Percentiles rank a stretch among this genome's conserved stretches.
Evolutionary conservation across 2,329 filamentous ascomycete species (phyloP).

Genomic region (Colletotrichum siamense): DNA sequence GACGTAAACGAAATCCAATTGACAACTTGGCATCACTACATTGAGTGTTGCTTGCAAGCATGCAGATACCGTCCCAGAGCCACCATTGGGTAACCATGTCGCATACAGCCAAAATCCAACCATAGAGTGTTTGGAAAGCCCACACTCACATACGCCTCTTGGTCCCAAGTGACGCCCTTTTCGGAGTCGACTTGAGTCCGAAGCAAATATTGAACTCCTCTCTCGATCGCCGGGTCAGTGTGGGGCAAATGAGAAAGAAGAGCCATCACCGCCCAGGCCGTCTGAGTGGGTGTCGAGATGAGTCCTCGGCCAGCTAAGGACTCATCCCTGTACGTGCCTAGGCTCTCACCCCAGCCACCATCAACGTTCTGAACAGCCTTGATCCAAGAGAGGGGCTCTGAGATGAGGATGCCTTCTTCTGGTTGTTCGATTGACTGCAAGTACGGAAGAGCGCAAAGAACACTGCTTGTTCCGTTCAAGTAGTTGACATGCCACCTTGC

Average conservation of each 20-base stretch:
- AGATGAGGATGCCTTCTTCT: neutral
- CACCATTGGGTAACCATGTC: conserved; percentile 2
- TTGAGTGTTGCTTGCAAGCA: neutral
- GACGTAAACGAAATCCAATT: neutral
- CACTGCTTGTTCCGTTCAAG: conserved; percentile 4
- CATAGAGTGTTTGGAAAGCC: neutral
- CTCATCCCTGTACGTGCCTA: neutral
- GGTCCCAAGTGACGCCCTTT: neutral
- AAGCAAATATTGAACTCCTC: neutral
- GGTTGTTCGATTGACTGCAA: neutral
- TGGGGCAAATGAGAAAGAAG: neutral
- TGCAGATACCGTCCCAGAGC: conserved; percentile 2
- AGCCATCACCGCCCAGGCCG: neutral
- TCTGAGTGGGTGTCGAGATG: neutral
- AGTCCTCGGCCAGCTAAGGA: neutral
- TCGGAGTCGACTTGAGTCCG: neutral
- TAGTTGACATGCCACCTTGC: conserved; percentile 12
- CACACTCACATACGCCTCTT: conserved; percentile 5
- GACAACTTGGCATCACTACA: neutral
- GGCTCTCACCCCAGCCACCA: conserved; percentile 5
- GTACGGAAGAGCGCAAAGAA: neutral
- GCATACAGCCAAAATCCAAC: neutral
- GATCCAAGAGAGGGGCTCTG: neutral
- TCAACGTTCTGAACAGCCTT: neutral
- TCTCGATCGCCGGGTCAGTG: neutral